Conservation (phyloP, 768 basidiomycete genomes). For the Gloeopeniophorella convolvens region DNA sequence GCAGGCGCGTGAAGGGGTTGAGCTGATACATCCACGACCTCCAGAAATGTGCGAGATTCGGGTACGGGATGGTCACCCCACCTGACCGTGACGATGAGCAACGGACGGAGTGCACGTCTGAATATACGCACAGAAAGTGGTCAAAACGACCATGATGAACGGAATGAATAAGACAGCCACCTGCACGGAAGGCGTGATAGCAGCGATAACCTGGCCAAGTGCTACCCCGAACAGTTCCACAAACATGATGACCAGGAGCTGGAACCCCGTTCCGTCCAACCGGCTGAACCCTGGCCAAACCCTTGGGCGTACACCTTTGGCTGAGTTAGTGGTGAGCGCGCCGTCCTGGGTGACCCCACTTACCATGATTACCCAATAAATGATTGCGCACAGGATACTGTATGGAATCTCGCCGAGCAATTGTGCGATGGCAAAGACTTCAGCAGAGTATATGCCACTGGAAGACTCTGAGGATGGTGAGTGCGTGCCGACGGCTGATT, state of each 20-base stretch:
- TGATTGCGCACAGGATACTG: slow-evolving; percentile 57
- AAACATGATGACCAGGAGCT: slow-evolving; percentile 62
- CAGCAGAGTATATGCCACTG: slow-evolving; percentile 80
- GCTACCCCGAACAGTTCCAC: slow-evolving; percentile 69
- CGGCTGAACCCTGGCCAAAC: slow-evolving; percentile 56
- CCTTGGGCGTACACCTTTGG: slow-evolving; percentile 53
- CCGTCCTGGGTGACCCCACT: slow-evolving; percentile 16
- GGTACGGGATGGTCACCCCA: slow-evolving; percentile 72
- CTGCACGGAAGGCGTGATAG: slow-evolving; percentile 70
- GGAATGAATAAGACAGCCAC: slow-evolving; percentile 76
- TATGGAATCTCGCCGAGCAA: slow-evolving; percentile 78
- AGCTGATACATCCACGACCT: slow-evolving; percentile 72
- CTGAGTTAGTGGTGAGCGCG: background rate
- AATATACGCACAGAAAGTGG: slow-evolving; percentile 49
- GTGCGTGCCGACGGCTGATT: background rate
- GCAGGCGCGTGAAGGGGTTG: slow-evolving; percentile 60
- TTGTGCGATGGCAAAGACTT: slow-evolving; percentile 80
- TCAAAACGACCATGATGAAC: slow-evolving; percentile 56
- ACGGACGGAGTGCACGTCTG: background rate
- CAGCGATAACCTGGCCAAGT: slow-evolving; percentile 66
- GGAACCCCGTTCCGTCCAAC: slow-evolving; percentile 64
- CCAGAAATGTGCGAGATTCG: slow-evolving; percentile 61
- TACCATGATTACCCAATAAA: slow-evolving; percentile 76
- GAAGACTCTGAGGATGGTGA: slow-evolving; percentile 48
- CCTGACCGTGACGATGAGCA: background rate